A percentile compares a stretch with the other conserved stretches of the same genome.
Conservation (phyloP, 1,139 yeast genomes). For the Sugiyamaella castrensis region DNA sequence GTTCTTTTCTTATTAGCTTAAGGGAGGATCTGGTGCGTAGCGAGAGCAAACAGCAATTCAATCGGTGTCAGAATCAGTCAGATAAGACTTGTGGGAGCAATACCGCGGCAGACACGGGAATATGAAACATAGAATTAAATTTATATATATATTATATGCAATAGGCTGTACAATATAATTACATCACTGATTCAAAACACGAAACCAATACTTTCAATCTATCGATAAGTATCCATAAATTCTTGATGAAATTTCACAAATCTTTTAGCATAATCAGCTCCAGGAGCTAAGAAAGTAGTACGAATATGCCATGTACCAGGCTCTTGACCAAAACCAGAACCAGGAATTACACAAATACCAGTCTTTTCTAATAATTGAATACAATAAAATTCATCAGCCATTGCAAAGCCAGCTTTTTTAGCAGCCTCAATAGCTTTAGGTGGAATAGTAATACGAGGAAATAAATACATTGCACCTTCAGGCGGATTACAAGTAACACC, state of each 20-base stretch:
- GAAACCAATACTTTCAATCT: not conserved
- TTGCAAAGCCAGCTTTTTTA: slow-evolving; percentile 46
- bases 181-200: too few species aligned
- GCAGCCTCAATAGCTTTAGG: slow-evolving; percentile 63
- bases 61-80: too few species aligned
- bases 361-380: slow-evolving; percentile 74
- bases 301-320: slow-evolving; percentile 87
- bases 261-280: slow-evolving; percentile 75
- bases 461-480: slow-evolving; percentile 96
- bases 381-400: slow-evolving; percentile 85
- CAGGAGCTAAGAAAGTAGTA: slow-evolving; percentile 96
- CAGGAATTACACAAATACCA: slow-evolving; percentile 98
- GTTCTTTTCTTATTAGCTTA: too few species aligned
- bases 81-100: too few species aligned
- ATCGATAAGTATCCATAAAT: slow-evolving; percentile 59
- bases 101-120: too few species aligned
- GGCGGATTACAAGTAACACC: slow-evolving; percentile 85
- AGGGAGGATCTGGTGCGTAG: too few species aligned
- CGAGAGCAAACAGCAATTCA: too few species aligned
- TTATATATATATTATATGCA: too few species aligned
- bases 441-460: slow-evolving; percentile 72
- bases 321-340: slow-evolving; percentile 93
- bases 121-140: too few species aligned
- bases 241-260: slow-evolving; percentile 75
- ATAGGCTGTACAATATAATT: too few species aligned